Conservation (phyloP, 2,329 filamentous ascomycete genomes). For the Endoconidiophora polonica region DNA sequence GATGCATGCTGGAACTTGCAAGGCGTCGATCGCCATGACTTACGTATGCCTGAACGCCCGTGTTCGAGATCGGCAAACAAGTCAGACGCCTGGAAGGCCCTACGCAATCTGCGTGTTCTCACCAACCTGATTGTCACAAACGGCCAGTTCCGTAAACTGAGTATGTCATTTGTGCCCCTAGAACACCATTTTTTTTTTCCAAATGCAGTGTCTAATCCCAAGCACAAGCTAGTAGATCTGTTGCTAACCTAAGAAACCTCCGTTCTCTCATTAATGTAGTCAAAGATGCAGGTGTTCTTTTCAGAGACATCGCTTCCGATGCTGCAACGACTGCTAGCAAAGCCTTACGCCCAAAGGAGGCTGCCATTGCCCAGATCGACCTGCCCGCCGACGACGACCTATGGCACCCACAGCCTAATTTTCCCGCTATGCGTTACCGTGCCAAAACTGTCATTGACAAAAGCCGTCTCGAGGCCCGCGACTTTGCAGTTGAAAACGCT, state of each 20-base stretch:
- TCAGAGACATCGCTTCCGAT: conserved; percentile 85
- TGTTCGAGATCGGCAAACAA: conserved; percentile 60
- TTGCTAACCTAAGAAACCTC: conserved; percentile 14
- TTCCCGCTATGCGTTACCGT: conserved; percentile 54
- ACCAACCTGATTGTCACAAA: conserved; percentile 87
- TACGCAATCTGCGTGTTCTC: conserved; percentile 73
- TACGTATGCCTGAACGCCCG: conserved; percentile 46
- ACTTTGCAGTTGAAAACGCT: conserved; percentile 38
- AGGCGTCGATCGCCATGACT: conserved; percentile 47
- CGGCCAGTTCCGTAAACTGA: conserved; percentile 82
- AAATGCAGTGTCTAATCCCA: background rate
- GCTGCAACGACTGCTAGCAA: conserved; percentile 64
- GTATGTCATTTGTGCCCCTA: conserved; percentile 34
- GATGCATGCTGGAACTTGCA: conserved; percentile 95
- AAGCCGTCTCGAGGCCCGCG: conserved; percentile 42
- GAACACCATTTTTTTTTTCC: background rate
- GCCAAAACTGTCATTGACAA: conserved; percentile 49
- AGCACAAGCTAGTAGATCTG: no score
- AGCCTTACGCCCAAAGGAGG: conserved; percentile 60
- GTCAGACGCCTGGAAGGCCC: conserved; percentile 67
- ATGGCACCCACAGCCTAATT: conserved; percentile 75
- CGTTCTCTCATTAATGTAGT: conserved; percentile 25
- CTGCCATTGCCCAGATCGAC: conserved; percentile 63
- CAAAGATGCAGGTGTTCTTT: conserved; percentile 60
- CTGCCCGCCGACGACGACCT: conserved; percentile 75